phyloP scores from a whole-genome alignment of 257 asterid genomes.

The Plectranthus barbatus region DNA sequence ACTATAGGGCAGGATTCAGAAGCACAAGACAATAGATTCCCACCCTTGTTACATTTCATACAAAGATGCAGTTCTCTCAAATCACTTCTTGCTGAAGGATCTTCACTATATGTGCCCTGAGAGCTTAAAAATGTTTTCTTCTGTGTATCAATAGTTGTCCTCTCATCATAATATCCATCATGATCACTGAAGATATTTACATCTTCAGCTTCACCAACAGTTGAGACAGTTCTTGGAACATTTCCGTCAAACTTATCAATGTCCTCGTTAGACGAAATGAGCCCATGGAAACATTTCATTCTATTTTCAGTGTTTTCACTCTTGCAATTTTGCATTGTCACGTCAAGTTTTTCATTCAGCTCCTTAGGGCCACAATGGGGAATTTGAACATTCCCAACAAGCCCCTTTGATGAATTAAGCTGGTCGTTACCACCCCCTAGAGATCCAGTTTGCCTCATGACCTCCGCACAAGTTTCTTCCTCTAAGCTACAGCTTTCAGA shows the following conservation, averaged over 20 bases:
- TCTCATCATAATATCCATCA: conserved; percentile 6
- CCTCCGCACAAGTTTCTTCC: background rate
- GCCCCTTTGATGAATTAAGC: background rate
- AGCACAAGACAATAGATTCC: conserved; percentile 38
- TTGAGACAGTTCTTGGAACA: background rate
- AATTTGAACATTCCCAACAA: background rate
- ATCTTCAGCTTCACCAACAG: background rate
- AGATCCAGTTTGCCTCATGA: background rate
- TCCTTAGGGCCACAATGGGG: background rate
- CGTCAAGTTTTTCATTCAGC: background rate
- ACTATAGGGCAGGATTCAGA: conserved; percentile 38
- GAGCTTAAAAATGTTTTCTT: conserved; percentile 4
- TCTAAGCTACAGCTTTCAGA: background rate
- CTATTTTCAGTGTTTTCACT: conserved; percentile 14
- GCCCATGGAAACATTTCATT: conserved; percentile 12
- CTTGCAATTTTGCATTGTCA: background rate
- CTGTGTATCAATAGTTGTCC: background rate
- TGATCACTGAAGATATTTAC: background rate
- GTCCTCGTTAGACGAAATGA: conserved; percentile 7
- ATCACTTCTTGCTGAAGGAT: background rate
- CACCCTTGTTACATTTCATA: conserved; percentile 44
- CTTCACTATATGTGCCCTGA: background rate
- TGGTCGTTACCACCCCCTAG: background rate
- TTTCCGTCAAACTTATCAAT: background rate
- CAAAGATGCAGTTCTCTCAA: conserved; percentile 14